Percentiles rank a stretch among this genome's conserved stretches.
Evolutionary conservation across 139 green algal species (phyloP).

Genomic region (Chlamydomonas incerta): DNA sequence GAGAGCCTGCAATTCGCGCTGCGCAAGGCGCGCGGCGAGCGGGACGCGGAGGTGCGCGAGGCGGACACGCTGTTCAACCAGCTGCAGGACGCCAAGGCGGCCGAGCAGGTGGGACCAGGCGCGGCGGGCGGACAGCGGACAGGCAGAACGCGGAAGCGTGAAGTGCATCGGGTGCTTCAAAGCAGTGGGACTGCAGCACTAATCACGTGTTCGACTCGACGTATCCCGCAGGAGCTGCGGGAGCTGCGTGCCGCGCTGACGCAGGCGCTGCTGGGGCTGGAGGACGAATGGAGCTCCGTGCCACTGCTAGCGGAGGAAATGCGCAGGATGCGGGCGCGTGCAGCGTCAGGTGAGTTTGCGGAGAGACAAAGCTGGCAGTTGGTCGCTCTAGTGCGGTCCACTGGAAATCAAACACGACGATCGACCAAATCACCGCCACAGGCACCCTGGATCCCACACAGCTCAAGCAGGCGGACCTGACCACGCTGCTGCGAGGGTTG

Average conservation of each 20-base stretch:
- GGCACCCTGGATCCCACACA: conserved; percentile 13
- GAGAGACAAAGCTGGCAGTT: too few relatives aligned
- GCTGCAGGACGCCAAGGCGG: conserved; percentile 32
- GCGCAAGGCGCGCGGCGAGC: conserved; percentile 29
- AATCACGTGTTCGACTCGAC: too few relatives aligned
- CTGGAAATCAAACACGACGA: too few relatives aligned
- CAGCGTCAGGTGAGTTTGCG: background rate
- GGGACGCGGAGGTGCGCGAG: conserved; percentile 24
- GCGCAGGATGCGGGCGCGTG: background rate
- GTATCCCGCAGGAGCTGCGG: conserved; percentile 4
- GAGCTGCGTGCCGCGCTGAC: background rate
- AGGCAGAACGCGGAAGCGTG: too few relatives aligned
- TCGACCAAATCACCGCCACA: background rate
- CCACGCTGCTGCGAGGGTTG: conserved; percentile 6
- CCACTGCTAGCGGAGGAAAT: background rate
- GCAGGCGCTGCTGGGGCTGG: background rate
- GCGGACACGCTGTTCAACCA: conserved; percentile 36
- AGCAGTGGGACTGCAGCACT: too few relatives aligned
- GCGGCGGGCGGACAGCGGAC: too few relatives aligned
- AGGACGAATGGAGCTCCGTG: conserved; percentile 20
- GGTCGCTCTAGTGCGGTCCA: too few relatives aligned
- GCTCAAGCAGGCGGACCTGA: background rate
- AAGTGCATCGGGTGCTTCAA: too few relatives aligned
- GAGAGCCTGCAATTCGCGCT: conserved; percentile 38
- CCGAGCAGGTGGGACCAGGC: conserved; percentile 22